A percentile compares a stretch with the other conserved stretches of the same genome.
phyloP scores from a whole-genome alignment of 1,284 basidiomycete species.

The Sporisorium graminicola region DNA sequence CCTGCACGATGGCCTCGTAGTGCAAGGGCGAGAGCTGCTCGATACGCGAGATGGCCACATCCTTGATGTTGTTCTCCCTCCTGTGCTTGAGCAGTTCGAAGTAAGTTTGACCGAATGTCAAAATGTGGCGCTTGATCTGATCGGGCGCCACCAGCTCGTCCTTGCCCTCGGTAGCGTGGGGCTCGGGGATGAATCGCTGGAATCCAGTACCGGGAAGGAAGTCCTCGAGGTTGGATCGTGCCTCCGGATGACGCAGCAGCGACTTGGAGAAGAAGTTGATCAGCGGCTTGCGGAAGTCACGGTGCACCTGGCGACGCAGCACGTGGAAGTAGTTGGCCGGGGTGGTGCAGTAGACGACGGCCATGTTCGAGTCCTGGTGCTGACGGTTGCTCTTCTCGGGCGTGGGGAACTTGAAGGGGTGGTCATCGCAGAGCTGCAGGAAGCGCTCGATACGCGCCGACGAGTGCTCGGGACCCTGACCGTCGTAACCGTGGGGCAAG shows the following conservation, averaged over 20 bases:
- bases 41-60: conserved; percentile 91
- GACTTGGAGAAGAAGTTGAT: conserved; percentile 97
- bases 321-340: conserved; percentile 70
- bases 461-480: conserved; percentile 98
- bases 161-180: conserved; percentile 75
- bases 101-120: conserved; percentile 88
- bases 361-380: conserved; percentile 99
- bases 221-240: conserved; percentile 86
- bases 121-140: conserved; percentile 89
- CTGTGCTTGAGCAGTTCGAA: conserved; percentile 78
- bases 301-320: conserved; percentile 69
- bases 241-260: conserved; percentile 90
- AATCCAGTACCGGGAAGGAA: conserved; percentile 90
- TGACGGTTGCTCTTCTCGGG: conserved; percentile 91
- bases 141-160: conserved; percentile 81
- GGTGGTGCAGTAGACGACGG: conserved; percentile 90
- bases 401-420: conserved; percentile 90
- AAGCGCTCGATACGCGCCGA: conserved; percentile 96
- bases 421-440: conserved; percentile 97
- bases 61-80: conserved; percentile 75
- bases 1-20: conserved; percentile 76
- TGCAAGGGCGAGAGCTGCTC: conserved; percentile 97
- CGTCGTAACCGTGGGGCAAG: conserved; percentile 93
- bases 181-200: conserved; percentile 91
- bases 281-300: conserved; percentile 69